Evolutionary conservation across 768 basidiomycete genomes (phyloP).

Genomic region (Termitomyces sp.): DNA sequence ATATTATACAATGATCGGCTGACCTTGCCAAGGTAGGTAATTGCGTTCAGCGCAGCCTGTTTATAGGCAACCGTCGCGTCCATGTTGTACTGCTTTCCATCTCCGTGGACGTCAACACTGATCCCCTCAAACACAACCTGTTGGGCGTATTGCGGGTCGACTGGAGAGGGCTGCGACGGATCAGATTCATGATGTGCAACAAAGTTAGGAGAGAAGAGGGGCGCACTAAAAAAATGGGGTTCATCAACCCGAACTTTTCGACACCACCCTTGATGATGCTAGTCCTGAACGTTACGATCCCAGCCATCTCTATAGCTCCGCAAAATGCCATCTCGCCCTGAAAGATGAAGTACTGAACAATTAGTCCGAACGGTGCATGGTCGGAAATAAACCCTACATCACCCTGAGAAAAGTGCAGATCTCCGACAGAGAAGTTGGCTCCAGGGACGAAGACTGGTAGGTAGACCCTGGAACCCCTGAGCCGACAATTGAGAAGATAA

Average conservation of each 20-base stretch:
- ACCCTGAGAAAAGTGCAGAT: conserved; percentile 78
- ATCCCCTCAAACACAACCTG: conserved; percentile 78
- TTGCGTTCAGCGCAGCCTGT: conserved; percentile 74
- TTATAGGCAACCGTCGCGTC: conserved; percentile 80
- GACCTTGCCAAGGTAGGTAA: conserved; percentile 69
- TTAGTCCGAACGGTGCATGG: conserved; percentile 1
- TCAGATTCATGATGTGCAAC: background rate
- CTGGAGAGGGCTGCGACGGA: conserved; percentile 56
- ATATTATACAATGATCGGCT: background rate
- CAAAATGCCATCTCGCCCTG: conserved; percentile 74
- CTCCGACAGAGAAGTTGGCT: conserved; percentile 75
- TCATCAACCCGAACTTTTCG: conserved; percentile 68
- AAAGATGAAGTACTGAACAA: background rate
- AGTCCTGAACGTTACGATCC: conserved; percentile 67
- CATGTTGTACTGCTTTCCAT: conserved; percentile 76
- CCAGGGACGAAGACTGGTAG: conserved; percentile 77
- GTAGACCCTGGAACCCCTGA: conserved; percentile 67
- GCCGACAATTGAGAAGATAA: background rate
- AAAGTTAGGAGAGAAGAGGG: background rate
- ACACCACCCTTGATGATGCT: conserved; percentile 73
- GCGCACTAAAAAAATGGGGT: conserved; percentile 69
- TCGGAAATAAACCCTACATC: conserved; percentile 41
- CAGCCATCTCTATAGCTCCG: conserved; percentile 79
- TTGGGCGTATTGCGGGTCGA: conserved; percentile 72
- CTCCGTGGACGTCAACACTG: conserved; percentile 68